phyloP scores from a whole-genome alignment of 192 early-diverging fungal species.

The Linnemannia exigua region DNA sequence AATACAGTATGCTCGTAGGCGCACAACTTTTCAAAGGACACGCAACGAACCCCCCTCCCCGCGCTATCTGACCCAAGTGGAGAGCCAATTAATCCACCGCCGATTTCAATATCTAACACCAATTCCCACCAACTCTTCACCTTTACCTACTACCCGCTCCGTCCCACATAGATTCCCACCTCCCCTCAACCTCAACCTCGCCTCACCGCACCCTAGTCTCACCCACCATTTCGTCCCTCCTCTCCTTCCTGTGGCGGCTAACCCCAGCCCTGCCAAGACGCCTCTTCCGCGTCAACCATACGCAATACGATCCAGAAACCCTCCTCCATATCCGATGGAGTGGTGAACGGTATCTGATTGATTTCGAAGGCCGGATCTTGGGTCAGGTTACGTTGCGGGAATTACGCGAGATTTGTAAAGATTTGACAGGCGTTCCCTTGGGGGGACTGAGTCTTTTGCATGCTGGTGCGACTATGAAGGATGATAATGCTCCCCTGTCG shows the following conservation, averaged over 20 bases:
- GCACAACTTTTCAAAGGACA: no score
- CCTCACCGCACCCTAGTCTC: background rate
- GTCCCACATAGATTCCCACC: background rate
- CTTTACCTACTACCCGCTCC: background rate
- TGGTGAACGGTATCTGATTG: slow-evolving; percentile 36
- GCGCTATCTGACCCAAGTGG: no score
- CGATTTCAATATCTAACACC: background rate
- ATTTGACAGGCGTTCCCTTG: slow-evolving; percentile 81
- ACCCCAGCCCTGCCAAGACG: slow-evolving; percentile 42
- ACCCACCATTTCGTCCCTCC: slow-evolving; percentile 46
- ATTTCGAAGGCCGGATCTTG: slow-evolving; percentile 58
- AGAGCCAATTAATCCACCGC: no score
- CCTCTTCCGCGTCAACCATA: slow-evolving; percentile 32
- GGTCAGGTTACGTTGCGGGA: slow-evolving; percentile 75
- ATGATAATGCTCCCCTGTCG: slow-evolving; percentile 75
- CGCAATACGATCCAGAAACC: slow-evolving; percentile 39
- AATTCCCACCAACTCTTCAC: background rate
- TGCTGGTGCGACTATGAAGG: slow-evolving; percentile 83
- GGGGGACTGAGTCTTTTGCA: slow-evolving; percentile 81
- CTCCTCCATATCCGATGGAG: slow-evolving; percentile 47
- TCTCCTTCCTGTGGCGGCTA: slow-evolving; percentile 57
- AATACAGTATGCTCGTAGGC: no score
- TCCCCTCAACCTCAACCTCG: background rate
- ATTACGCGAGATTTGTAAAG: slow-evolving; percentile 81
- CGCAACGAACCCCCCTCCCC: no score